A percentile compares a stretch with the other conserved stretches of the same genome.
Conservation (phyloP, 2,329 filamentous ascomycete species). For the Fusarium sp. region DNA sequence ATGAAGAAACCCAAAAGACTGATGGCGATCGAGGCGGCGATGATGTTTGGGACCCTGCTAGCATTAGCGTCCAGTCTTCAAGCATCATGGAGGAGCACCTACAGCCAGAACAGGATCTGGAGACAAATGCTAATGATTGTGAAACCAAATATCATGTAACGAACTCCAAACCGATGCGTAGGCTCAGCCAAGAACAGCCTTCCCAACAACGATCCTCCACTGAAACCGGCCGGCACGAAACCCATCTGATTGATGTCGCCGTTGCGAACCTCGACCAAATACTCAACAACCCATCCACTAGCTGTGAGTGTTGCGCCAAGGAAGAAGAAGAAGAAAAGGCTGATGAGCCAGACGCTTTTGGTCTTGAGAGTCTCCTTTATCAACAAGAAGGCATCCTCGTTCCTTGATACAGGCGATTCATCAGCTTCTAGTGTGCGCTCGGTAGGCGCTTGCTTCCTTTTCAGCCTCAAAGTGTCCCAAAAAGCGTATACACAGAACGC, state of each 20-base stretch:
- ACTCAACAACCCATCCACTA: conserved; percentile 74
- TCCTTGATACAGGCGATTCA: neutral
- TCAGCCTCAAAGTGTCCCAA: conserved; percentile 58
- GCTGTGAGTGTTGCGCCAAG: conserved; percentile 68
- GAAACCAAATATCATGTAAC: conserved; percentile 68
- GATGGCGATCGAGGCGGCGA: conserved; percentile 65
- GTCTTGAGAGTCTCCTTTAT: conserved; percentile 60
- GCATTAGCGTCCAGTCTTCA: no score
- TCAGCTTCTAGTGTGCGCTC: conserved; percentile 24
- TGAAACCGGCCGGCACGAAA: conserved; percentile 72
- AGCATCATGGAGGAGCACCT: conserved; percentile 15
- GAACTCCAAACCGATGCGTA: conserved; percentile 69
- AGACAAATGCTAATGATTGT: conserved; percentile 63
- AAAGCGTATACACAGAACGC: conserved; percentile 62
- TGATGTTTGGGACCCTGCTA: conserved; percentile 56
- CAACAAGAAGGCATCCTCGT: conserved; percentile 55
- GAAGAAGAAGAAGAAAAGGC: conserved; percentile 74
- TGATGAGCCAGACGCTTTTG: conserved; percentile 68
- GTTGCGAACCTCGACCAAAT: conserved; percentile 69
- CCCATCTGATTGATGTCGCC: conserved; percentile 69
- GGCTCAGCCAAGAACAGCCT: conserved; percentile 69
- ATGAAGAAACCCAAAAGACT: conserved; percentile 69
- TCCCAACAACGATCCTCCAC: conserved; percentile 68
- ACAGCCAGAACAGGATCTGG: conserved; percentile 72
- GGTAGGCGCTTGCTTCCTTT: conserved; percentile 18